A percentile compares a stretch with the other conserved stretches of the same genome.
Evolutionary conservation across 345 rosid species (phyloP).

Genomic region (Eutrema heterophyllum): DNA sequence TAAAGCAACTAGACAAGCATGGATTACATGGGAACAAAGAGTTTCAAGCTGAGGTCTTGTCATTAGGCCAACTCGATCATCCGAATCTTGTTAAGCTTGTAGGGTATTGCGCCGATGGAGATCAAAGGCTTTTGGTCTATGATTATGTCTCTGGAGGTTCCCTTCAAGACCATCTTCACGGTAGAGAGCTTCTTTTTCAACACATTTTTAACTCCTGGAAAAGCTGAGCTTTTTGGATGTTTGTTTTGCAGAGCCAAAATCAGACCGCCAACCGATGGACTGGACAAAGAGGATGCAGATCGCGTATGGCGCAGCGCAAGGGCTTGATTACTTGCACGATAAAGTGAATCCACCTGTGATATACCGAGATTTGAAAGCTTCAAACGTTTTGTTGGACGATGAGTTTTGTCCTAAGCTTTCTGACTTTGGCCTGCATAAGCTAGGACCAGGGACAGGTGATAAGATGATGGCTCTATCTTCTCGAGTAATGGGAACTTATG

Average conservation of each 20-base stretch:
- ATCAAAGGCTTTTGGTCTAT: constrained; percentile 64
- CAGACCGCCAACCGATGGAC: constrained; percentile 36
- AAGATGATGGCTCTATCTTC: constrained; percentile 38
- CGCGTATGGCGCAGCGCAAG: constrained; percentile 60
- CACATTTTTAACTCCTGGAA: neutral
- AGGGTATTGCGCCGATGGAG: constrained; percentile 73
- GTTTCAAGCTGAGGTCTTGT: constrained; percentile 48
- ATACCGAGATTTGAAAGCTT: constrained; percentile 58
- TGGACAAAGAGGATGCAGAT: constrained; percentile 65
- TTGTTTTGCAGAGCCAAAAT: constrained; percentile 28
- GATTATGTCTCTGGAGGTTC: constrained; percentile 51
- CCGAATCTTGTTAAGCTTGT: constrained; percentile 49
- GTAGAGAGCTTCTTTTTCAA: constrained; percentile 27
- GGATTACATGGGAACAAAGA: constrained; percentile 54
- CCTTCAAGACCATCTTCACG: constrained; percentile 46
- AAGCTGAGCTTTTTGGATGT: neutral
- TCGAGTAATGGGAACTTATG: constrained; percentile 68
- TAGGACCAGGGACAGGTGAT: constrained; percentile 41
- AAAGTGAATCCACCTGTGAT: constrained; percentile 49
- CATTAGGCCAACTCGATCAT: constrained; percentile 44
- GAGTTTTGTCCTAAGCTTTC: constrained; percentile 49
- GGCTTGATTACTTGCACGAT: constrained; percentile 61
- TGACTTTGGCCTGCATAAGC: constrained; percentile 58
- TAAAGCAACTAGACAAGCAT: constrained; percentile 68
- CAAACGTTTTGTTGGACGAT: constrained; percentile 56